Evolutionary conservation across 768 basidiomycete species (phyloP), one percentile per base, ranked within the genome.

Genomic region (Auriscalpium vulgare): DNA sequence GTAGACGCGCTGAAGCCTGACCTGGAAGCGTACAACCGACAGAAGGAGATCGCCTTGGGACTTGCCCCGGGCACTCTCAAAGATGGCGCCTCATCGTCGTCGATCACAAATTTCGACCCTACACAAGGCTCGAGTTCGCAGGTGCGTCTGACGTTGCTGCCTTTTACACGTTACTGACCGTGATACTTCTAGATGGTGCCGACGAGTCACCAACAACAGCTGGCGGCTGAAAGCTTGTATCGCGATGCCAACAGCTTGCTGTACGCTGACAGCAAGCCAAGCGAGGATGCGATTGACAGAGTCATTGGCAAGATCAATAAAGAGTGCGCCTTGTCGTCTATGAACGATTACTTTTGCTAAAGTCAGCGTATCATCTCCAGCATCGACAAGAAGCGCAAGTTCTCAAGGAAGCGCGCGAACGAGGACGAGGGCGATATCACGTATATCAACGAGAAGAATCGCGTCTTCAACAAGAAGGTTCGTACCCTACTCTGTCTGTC

Each of bases 391-490:
- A 88, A 91, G 69, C 77, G 81, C 66, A 94, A 89, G 66, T 91
- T 92, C 74, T 93, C 90, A 43, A 80, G 93, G 61, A 95, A 95
- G 72, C 78, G 82, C 79, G 62, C 81, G 69, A 93, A 95, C 75
- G 94, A 97, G 65, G 90, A 91, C 51, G 88, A 95, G 58, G 94
- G 91, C 53, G 95, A 97, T 63, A 90, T 99, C 70, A 98, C 94
- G 6, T 99, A 98, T 69, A 99, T 99, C 81, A 99, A 99, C 77
- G 92, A 98, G 71, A 87, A 88, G 71, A 95, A 97, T 71, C 83
- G 92, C 60, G 93, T 97, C 48, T 98, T 97, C 80, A 97, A 97
- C 82, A 94, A 93, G 75, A 97, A 95, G 87, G 90, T 85, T 29
- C 16, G 70, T 60, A 5, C 55, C 23, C 47, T 16, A 59, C 51